Base-by-base conservation (phyloP, 176 grass and related monocot species). In the Musa schizocarpa region DNA sequence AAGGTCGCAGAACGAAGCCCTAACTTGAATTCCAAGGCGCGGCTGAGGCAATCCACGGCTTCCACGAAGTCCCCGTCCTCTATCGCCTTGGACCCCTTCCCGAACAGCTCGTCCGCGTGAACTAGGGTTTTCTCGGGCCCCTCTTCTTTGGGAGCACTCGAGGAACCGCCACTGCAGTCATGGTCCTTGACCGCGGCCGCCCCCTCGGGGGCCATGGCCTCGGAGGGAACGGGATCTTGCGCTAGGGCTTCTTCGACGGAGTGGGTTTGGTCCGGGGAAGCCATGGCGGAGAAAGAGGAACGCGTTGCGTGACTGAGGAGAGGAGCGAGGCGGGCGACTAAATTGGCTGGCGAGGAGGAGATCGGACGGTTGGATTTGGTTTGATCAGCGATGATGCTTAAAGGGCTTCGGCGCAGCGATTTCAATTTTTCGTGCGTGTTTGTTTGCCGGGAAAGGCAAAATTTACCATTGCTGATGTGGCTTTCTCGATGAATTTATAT, bases 1-100 rank as follows among this genome's bases (percentile, higher is more conserved):
- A 67, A 54, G 20, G 17, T 10, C 19, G 27, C 11, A 14, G 14
- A 87, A 53, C n/a, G 23, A 73, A 92, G 81, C 74, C 80, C 80
- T 87, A 84, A 99, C 95, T 88, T 89, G 84, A 94, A 91, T 73
- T 99, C 90, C 75, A 99, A 91, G 72, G 90, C 86, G 63, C 85
- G 88, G 83, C 95, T 92, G 78, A 99, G 88, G 69, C 82, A 89
- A 84, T 99, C 90, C 13, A 84, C 90, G 78, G 95, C 90, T 10
- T 86, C 88, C 25, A 82, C 84, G 68, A 84, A 89, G 68, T 94
- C 95, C 34, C 79, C 95, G 1, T 89, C 95, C 86, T 99, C 88
- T 77, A 94, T 91, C 53, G 95, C 90, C 73, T 87, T 94, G 49
- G 95, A 94, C 8, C 95, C 90, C 74, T 68, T 61, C 59, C 87